phyloP scores from a whole-genome alignment of 2,329 filamentous ascomycete species.

The Gnomoniopsis smithogilvyi region DNA sequence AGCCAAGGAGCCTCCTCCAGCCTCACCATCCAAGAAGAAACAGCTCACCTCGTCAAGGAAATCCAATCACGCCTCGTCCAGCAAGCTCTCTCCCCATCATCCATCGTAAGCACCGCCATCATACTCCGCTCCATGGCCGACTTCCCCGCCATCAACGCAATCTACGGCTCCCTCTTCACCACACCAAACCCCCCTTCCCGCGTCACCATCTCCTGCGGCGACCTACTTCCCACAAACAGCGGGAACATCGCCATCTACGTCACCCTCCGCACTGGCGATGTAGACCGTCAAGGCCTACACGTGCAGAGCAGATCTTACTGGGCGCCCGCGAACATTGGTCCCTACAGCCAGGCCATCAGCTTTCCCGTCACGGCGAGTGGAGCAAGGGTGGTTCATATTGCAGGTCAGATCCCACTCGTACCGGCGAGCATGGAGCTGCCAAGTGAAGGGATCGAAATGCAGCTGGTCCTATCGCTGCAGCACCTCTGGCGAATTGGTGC shows the following conservation, averaged over 20 bases:
- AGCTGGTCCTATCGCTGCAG: slow-evolving; percentile 74
- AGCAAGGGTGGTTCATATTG: slow-evolving; percentile 58
- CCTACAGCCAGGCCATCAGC: slow-evolving; percentile 86
- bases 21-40: slow-evolving; percentile 44
- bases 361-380: slow-evolving; percentile 31
- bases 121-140: slow-evolving; percentile 76
- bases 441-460: slow-evolving; percentile 44
- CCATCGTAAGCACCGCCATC: slow-evolving; percentile 58
- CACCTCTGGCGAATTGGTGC: slow-evolving; percentile 82
- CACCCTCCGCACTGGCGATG: slow-evolving; percentile 31
- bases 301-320: slow-evolving; percentile 94
- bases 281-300: slow-evolving; percentile 65
- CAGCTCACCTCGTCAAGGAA: slow-evolving; percentile 42
- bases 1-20: background rate
- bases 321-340: slow-evolving; percentile 96
- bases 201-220: slow-evolving; percentile 77
- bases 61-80: slow-evolving; percentile 39
- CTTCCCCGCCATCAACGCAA: slow-evolving; percentile 70
- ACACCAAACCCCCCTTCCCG: slow-evolving; percentile 80
- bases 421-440: slow-evolving; percentile 73
- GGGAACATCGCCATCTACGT: slow-evolving; percentile 60
- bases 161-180: slow-evolving; percentile 73
- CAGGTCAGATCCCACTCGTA: slow-evolving; percentile 87
- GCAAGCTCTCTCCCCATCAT: slow-evolving; percentile 31
- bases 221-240: slow-evolving; percentile 53